Percentiles rank a stretch among this genome's conserved stretches.
Evolutionary conservation across 768 basidiomycete genomes (phyloP).

Genomic region (Mycena chlorophos): DNA sequence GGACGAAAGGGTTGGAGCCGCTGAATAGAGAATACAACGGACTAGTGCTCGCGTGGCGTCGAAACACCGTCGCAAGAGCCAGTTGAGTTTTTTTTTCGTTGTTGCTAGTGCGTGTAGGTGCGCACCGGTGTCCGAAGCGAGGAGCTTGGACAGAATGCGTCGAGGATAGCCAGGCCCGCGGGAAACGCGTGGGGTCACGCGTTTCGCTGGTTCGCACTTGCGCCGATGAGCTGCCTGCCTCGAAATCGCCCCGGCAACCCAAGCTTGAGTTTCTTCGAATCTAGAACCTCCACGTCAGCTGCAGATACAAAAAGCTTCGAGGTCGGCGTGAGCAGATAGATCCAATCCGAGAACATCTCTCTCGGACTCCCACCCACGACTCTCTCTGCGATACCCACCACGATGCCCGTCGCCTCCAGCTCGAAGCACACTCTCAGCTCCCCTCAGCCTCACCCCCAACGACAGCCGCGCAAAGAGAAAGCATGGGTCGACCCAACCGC

Average conservation of each 20-base stretch:
- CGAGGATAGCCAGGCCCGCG: not conserved
- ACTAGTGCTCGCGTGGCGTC: too few species aligned
- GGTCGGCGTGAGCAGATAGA: not conserved
- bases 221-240: not conserved
- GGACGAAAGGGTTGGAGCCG: too few species aligned
- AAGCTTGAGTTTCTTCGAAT: not conserved
- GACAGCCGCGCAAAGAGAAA: conserved; percentile 21
- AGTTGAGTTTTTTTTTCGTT: not conserved
- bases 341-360: too few species aligned
- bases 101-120: not conserved
- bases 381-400: not conserved
- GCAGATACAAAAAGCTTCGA: not conserved
- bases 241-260: not conserved
- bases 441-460: not conserved
- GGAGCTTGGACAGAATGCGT: too few species aligned
- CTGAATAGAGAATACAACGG: too few species aligned
- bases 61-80: too few species aligned
- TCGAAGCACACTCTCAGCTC: not conserved
- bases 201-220: not conserved
- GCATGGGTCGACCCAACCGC: conserved; percentile 67
- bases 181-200: not conserved
- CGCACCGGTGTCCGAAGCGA: too few species aligned
- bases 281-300: not conserved
- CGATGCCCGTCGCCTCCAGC: not conserved
- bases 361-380: not conserved